These are phyloP conservation scores for Colletotrichum aenigma DNA, from an alignment of 2,329 filamentous ascomycete genomes.

Conservation along the genomic window DNA sequence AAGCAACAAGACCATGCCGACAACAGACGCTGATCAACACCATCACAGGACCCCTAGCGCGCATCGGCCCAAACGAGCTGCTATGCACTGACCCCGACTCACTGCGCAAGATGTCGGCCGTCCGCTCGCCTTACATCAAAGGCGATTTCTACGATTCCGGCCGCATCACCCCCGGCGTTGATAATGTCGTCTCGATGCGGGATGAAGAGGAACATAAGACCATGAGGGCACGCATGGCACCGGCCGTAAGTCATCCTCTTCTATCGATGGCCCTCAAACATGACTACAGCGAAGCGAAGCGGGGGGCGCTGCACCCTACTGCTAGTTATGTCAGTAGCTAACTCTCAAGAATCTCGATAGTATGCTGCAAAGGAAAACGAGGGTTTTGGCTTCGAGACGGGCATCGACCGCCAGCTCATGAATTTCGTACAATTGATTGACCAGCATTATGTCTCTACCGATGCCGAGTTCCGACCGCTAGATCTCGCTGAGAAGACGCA, in stretches of 20 bases:
- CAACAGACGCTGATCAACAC: slow-evolving; percentile 4
- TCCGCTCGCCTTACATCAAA: slow-evolving; percentile 40
- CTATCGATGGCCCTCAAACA: background rate
- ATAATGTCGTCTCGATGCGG: slow-evolving; percentile 39
- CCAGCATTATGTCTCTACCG: slow-evolving; percentile 48
- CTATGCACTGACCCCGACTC: slow-evolving; percentile 41
- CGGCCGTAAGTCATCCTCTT: slow-evolving; percentile 37
- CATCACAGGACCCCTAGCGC: slow-evolving; percentile 35
- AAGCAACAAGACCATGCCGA: background rate
- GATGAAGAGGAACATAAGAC: slow-evolving; percentile 37
- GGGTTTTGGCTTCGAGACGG: slow-evolving; percentile 42
- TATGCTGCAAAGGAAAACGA: slow-evolving; percentile 56
- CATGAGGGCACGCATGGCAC: slow-evolving; percentile 48
- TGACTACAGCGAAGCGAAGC: background rate
- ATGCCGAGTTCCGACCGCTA: slow-evolving; percentile 36
- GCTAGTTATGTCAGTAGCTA: background rate
- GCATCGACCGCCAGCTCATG: slow-evolving; percentile 41
- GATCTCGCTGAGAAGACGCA: slow-evolving; percentile 55
- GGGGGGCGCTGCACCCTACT: background rate
- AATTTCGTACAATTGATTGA: slow-evolving; percentile 50
- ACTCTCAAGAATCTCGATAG: slow-evolving; percentile 31
- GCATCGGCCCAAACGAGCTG: slow-evolving; percentile 47
- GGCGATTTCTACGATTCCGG: slow-evolving; percentile 40
- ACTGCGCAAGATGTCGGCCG: slow-evolving; percentile 34
- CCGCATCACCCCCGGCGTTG: slow-evolving; percentile 37